phyloP scores from a whole-genome alignment of 768 basidiomycete species.

The Cyathus striatus region DNA sequence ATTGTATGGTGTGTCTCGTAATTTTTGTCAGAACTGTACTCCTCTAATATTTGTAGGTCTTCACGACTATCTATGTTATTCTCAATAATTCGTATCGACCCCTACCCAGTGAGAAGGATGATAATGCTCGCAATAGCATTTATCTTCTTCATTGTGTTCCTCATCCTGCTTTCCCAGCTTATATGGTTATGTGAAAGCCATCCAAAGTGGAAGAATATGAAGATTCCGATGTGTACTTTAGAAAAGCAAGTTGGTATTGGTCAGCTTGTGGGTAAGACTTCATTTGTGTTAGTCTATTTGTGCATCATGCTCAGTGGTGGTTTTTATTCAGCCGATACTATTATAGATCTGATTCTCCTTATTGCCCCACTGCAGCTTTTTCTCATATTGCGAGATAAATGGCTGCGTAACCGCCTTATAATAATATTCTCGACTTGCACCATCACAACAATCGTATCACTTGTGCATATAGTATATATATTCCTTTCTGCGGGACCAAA shows the following conservation, averaged over 20 bases:
- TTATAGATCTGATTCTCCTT: conserved; percentile 8
- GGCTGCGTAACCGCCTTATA: conserved; percentile 18
- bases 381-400: conserved; percentile 8
- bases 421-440: conserved; percentile 53
- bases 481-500: conserved; percentile 18
- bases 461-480: conserved; percentile 43
- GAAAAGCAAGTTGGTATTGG: conserved; percentile 41
- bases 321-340: conserved; percentile 6
- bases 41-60: conserved; percentile 20
- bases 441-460: conserved; percentile 39
- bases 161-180: conserved; percentile 37
- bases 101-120: conserved; percentile 19
- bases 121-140: conserved; percentile 22
- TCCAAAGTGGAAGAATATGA: conserved; percentile 30
- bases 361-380: conserved; percentile 8
- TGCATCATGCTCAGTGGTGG: background rate
- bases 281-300: background rate
- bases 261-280: conserved; percentile 46
- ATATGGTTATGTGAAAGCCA: conserved; percentile 38
- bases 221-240: conserved; percentile 35
- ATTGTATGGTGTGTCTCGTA: conserved; percentile 27
- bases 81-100: conserved; percentile 49
- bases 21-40: background rate
- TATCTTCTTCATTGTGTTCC: conserved; percentile 20
- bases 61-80: conserved; percentile 49